Evolutionary conservation across 129 eudicot species (phyloP), one percentile per base, ranked within the genome.

Genomic region (Kitagawia praeruptora): DNA sequence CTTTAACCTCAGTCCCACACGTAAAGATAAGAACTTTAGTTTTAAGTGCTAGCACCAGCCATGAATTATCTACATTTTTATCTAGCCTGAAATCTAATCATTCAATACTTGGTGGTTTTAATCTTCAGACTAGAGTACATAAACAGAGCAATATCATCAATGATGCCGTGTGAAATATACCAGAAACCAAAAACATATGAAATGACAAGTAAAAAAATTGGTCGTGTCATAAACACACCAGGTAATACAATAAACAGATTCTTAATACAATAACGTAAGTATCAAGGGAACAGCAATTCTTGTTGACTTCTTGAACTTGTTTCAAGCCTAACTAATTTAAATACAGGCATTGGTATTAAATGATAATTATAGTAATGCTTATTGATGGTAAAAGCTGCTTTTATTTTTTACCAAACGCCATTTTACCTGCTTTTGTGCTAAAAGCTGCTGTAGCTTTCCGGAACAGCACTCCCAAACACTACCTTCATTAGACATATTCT

Each of bases 1-100:
- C 69, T 13, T 18, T 38, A 38, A 34, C 76, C 66, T 67, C 37
- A 19, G 23, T 47, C 49, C 76, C 76, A 9, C 76, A 18, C 25
- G 77, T 45, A 67, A 79, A 79, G 16, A 67, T 79, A 39, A 69
- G 70, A 25, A 46, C 38, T 73, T 21, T 79, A 40, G 38, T 79
- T 21, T 25, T 63, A 15, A 61, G 58, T 78, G 12, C 74, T 15
- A 78, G 54, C 3, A 77, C 38, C 16, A 78, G 6, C 27, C 19
- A 78, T 66, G 45, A 46, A 18, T 66, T 78, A 63, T 61, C 75
- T n/a, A 19, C 5, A 75, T 63, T 78, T 66, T 21, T 67, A 12
- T 67, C 66, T 31, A 44, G 76, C 81, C 10, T 78, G 46, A 46
- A 46, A 34, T 45, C 81, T 0, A 46, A 67, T 49, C 75, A 67